phyloP scores from a whole-genome alignment of 1,284 basidiomycete species.

The Trichosporon inkin region DNA sequence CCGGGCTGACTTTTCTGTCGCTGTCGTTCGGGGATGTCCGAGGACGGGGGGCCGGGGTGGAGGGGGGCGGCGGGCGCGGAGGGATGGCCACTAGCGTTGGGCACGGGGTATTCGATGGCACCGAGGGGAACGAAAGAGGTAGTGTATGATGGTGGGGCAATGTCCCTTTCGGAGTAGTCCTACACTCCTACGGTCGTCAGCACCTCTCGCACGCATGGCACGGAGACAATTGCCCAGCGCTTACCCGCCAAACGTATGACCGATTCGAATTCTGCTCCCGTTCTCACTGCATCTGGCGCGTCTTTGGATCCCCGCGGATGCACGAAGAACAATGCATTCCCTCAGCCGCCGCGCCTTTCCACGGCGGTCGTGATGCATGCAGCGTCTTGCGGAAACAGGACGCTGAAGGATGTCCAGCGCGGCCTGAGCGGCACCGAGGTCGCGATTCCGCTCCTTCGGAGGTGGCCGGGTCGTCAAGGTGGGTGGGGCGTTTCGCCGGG shows the following conservation, averaged over 20 bases:
- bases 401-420: neutral
- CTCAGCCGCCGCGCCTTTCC: neutral
- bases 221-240: neutral
- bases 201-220: neutral
- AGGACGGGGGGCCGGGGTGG: neutral
- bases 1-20: neutral
- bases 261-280: neutral
- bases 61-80: constrained; percentile 10
- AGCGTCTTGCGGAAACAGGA: neutral
- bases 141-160: constrained; percentile 2
- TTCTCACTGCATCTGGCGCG: neutral
- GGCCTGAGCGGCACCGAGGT: neutral
- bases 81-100: constrained; percentile 11
- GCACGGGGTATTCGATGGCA: constrained; percentile 4
- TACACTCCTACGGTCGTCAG: constrained; percentile 8
- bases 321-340: neutral
- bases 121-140: constrained; percentile 3
- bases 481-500: neutral
- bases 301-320: neutral
- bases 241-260: neutral
- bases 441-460: neutral
- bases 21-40: constrained; percentile 5
- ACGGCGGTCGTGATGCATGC: neutral
- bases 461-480: neutral
- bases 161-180: constrained; percentile 4